Evolutionary conservation across 371 early-diverging fungal species (phyloP), one percentile per base, ranked within the genome.

Genomic region (Actinomucor elegans): DNA sequence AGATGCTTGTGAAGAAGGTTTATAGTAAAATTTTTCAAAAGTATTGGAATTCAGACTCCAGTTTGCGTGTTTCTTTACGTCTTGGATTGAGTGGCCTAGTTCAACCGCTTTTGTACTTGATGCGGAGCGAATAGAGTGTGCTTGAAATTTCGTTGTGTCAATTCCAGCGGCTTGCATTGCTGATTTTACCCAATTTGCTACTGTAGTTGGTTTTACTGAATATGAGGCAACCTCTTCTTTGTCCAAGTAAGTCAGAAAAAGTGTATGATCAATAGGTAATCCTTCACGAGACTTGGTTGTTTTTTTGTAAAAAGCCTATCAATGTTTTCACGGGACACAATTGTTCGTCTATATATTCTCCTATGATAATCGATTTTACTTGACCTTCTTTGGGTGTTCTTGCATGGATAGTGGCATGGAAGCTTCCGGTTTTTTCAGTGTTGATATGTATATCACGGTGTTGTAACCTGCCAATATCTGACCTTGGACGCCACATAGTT

Each of bases 31-130:
- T 15, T 20, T 28, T 32, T 57, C 57, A 43, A 57, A 49, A 6
- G 49, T 57, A 7, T 48, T 43, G 6, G 42, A 43, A 7, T 43
- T 33, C 10, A 45, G 28, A 18, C 38, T 31, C 51, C 50, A 57
- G 11, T 44, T 37, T 1, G 48, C 56, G 17, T 57, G 58, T 6
- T 26, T 2, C 26, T 51, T 57, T 7, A 51, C 46, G 7, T 27
- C 11, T 3, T 29, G 2, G 1, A 50, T 38, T 1, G 34, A 27
- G 11, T 34, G n/a, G 0, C 52, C 52, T 18, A 7, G 0, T n/a
- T 40, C 21, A 2, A 53, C 54, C 0, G 59, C 59, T 31, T 59
- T 59, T 2, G 59, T 59, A 21, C 49, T 53, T 28, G 32, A 7
- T 0, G 59, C 54, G 4, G 59, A 11, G 10, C 54, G 15, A 4